Conservation (phyloP, 192 early-diverging fungal species). For the Coemansia sp. region DNA sequence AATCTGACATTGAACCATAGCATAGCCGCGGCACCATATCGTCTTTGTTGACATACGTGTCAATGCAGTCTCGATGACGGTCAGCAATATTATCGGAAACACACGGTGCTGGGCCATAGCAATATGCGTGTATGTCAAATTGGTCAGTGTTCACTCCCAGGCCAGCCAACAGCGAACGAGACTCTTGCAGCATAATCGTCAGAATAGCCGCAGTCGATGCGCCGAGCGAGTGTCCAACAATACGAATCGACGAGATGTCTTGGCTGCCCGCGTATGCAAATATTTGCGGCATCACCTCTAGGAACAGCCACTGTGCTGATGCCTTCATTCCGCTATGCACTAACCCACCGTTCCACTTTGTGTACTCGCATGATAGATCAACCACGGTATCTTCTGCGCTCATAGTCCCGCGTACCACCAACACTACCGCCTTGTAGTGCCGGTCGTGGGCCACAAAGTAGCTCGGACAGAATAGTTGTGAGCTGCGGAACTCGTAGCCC, state of each 20-base stretch:
- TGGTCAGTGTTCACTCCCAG: conserved; percentile 23
- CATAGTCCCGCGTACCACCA: conserved; percentile 72
- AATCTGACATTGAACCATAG: conserved; percentile 64
- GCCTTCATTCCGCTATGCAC: conserved; percentile 77
- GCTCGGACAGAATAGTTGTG: conserved; percentile 66
- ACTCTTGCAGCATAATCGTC: conserved; percentile 69
- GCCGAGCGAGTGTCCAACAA: conserved; percentile 77
- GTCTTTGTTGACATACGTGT: conserved; percentile 62
- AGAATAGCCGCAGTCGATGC: conserved; percentile 69
- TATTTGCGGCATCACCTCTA: conserved; percentile 63
- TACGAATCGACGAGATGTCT: conserved; percentile 56
- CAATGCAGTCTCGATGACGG: conserved; percentile 58
- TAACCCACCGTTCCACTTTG: conserved; percentile 73
- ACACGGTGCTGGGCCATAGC: conserved; percentile 63
- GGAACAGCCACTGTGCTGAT: conserved; percentile 72
- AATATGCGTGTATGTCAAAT: conserved; percentile 40
- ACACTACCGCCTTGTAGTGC: conserved; percentile 61
- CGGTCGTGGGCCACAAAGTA: conserved; percentile 72
- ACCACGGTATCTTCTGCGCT: conserved; percentile 73
- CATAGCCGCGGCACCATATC: conserved; percentile 65
- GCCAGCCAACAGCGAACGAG: conserved; percentile 37
- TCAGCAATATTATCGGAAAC: conserved; percentile 58
- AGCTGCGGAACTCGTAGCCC: conserved; percentile 66
- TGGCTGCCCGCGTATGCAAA: conserved; percentile 59
- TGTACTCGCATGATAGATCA: conserved; percentile 75